A percentile compares a stretch with the other conserved stretches of the same genome.
Conservation (phyloP, 2,329 filamentous ascomycete species). For the Pestalotiopsis sp. region DNA sequence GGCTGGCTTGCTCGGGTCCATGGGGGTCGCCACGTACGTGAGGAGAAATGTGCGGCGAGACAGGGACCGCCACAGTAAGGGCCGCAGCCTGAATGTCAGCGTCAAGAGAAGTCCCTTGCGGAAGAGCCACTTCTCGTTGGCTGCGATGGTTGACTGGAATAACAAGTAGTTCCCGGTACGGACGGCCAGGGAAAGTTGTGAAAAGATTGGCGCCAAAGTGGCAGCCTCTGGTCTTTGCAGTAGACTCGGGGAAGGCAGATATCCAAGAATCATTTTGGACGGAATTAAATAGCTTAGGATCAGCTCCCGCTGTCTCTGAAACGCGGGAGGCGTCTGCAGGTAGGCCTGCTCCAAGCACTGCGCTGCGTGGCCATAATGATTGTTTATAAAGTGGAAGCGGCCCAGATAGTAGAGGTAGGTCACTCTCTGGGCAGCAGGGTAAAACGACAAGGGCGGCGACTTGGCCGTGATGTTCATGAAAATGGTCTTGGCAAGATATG, state of each 20-base stretch:
- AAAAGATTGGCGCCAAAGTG: conserved; percentile 67
- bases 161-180: conserved; percentile 72
- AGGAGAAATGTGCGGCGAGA: conserved; percentile 78
- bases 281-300: conserved; percentile 86
- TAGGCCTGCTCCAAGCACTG: conserved; percentile 80
- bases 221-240: conserved; percentile 72
- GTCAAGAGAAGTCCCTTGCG: conserved; percentile 75
- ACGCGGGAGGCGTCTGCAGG: conserved; percentile 62
- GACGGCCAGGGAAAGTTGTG: conserved; percentile 74
- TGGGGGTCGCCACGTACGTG: conserved; percentile 58
- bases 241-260: conserved; percentile 72
- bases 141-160: conserved; percentile 71
- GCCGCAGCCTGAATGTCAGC: conserved; percentile 76
- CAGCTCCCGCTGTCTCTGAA: conserved; percentile 73
- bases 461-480: conserved; percentile 86
- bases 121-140: conserved; percentile 73
- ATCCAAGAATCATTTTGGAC: conserved; percentile 80
- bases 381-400: conserved; percentile 84
- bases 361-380: conserved; percentile 78
- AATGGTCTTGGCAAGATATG: conserved; percentile 82
- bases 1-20: conserved; percentile 58
- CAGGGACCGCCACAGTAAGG: conserved; percentile 83
- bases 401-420: conserved; percentile 96
- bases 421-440: conserved; percentile 84
- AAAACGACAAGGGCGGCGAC: conserved; percentile 79